These are phyloP conservation scores for Xylaria grammica DNA, from an alignment of 495 filamentous ascomycete species.

Conservation along the genomic window DNA sequence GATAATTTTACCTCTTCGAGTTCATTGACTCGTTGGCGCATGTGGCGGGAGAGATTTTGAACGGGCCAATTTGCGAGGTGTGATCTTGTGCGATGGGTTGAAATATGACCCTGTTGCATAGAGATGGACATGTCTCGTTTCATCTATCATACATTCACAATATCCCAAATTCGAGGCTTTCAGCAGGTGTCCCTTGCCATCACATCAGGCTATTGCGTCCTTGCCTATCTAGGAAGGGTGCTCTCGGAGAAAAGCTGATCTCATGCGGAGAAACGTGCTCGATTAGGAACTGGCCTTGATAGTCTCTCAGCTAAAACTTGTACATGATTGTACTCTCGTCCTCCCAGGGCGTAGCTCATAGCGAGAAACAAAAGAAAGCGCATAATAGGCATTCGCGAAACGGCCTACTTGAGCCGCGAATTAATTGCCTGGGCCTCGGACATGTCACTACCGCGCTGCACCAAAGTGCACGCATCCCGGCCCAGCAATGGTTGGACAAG, in stretches of 20 bases:
- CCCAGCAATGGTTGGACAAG: slow-evolving; percentile 5
- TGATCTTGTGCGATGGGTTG: neutral
- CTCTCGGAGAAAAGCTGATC: slow-evolving; percentile 15
- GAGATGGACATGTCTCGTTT: neutral
- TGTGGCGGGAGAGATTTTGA: slow-evolving; percentile 5
- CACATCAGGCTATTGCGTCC: slow-evolving; percentile 3
- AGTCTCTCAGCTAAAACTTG: slow-evolving; percentile 6
- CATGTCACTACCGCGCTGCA: slow-evolving; percentile 8
- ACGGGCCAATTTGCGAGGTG: neutral
- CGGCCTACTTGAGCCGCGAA: neutral
- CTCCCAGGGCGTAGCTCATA: neutral
- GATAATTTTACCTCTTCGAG: neutral
- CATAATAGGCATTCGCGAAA: neutral
- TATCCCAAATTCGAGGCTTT: neutral
- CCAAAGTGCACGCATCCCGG: slow-evolving; percentile 6
- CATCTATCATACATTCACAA: slow-evolving; percentile 1
- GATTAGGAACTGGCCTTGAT: slow-evolving; percentile 12
- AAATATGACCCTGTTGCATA: slow-evolving; percentile 1
- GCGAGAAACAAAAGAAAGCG: neutral
- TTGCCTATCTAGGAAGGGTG: slow-evolving; percentile 5
- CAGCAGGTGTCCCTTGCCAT: slow-evolving; percentile 2
- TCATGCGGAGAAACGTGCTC: slow-evolving; percentile 11
- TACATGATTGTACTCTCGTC: too few relatives aligned
- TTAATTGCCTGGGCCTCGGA: neutral
- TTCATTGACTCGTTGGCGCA: neutral